These are phyloP conservation scores for Coelastrella sp. DNA, from an alignment of 139 green algal species.

Conservation along the genomic window DNA sequence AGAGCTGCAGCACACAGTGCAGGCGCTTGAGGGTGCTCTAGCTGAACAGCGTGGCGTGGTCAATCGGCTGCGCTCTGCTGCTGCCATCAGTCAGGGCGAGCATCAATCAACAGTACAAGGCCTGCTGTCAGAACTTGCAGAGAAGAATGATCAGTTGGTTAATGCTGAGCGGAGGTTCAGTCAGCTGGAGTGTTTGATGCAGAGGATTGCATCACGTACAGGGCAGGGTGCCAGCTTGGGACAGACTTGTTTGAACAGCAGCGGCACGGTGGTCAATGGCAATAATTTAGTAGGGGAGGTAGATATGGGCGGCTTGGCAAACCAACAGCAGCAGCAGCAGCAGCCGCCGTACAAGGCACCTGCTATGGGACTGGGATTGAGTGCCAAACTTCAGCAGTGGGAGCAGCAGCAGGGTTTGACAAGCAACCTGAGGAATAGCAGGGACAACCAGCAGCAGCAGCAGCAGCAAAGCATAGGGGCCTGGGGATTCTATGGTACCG, in stretches of 20 bases:
- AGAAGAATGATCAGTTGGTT: conserved; percentile 55
- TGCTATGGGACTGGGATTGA: not conserved
- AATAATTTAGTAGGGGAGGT: not conserved
- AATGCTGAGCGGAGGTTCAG: conserved; percentile 66
- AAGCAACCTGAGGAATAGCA: conserved; percentile 6
- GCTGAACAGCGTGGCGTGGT: conserved; percentile 32
- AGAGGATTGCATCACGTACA: conserved; percentile 61
- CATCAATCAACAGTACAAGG: conserved; percentile 43
- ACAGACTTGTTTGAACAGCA: not conserved
- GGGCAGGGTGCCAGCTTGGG: not conserved
- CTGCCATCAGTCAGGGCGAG: conserved; percentile 42
- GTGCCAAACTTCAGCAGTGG: conserved; percentile 16
- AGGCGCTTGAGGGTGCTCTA: conserved; percentile 49
- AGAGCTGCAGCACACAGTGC: conserved; percentile 29
- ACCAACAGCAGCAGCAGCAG: not conserved
- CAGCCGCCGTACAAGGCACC: too few relatives aligned
- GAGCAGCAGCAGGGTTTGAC: conserved; percentile 28
- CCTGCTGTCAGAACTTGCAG: conserved; percentile 54
- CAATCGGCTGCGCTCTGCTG: conserved; percentile 45
- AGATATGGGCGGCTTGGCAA: not conserved
- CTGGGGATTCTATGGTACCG: not conserved
- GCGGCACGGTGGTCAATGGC: not conserved
- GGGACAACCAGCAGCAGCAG: conserved; percentile 3
- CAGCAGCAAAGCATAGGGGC: conserved; percentile 3
- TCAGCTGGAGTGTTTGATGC: conserved; percentile 72